Evolutionary conservation across 2,329 filamentous ascomycete species (phyloP).

Genomic region (Endocalyx cinctus): DNA sequence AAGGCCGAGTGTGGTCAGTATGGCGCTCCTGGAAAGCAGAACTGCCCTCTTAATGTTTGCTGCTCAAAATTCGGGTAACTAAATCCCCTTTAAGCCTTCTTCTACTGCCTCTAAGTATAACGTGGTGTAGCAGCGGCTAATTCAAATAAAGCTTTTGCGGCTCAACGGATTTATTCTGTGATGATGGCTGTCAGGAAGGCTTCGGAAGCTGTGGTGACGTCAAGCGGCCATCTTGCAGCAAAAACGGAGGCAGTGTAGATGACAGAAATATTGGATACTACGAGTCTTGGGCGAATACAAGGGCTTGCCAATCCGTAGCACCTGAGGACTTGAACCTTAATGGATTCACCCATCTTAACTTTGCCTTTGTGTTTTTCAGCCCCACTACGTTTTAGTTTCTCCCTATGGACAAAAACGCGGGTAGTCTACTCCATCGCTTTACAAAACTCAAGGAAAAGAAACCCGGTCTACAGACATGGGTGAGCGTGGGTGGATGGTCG

Average conservation of each 20-base stretch:
- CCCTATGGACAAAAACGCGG: constrained; percentile 18
- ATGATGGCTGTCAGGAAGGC: no score
- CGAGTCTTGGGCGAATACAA: constrained; percentile 23
- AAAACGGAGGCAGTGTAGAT: constrained; percentile 5
- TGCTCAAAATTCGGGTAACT: constrained; percentile 21
- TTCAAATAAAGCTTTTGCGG: no score
- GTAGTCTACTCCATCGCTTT: constrained; percentile 18
- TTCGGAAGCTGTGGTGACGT: no score
- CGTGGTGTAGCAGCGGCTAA: no score
- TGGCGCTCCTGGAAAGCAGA: constrained; percentile 9
- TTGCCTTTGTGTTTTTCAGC: constrained; percentile 38
- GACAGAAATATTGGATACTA: constrained; percentile 35
- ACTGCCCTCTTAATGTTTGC: constrained; percentile 27
- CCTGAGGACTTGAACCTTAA: constrained; percentile 13
- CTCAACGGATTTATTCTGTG: no score
- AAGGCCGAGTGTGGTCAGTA: constrained; percentile 13
- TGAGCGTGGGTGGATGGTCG: constrained; percentile 6
- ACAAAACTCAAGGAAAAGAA: constrained; percentile 26
- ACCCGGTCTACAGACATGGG: constrained; percentile 3
- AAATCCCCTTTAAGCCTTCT: background rate
- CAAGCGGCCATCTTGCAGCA: no score
- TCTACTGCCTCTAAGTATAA: no score
- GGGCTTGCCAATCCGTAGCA: constrained; percentile 12
- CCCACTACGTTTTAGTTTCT: constrained; percentile 18
- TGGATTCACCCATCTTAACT: constrained; percentile 23